Evolutionary conservation across 2,329 filamentous ascomycete species (phyloP).

Genomic region (Cercospora sp.): DNA sequence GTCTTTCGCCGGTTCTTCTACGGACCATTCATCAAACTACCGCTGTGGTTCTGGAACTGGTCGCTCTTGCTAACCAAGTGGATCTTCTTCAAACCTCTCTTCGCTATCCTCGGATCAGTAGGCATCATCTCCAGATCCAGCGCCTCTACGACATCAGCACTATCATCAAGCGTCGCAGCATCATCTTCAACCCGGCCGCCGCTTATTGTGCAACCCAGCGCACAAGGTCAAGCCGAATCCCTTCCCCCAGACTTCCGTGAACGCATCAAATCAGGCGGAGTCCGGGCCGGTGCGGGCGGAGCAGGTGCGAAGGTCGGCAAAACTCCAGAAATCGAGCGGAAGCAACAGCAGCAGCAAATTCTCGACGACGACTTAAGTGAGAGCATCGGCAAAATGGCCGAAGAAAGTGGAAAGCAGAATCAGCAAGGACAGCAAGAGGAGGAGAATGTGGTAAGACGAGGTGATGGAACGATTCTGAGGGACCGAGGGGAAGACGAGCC

Average conservation of each 20-base stretch:
- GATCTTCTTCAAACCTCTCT: constrained; percentile 34
- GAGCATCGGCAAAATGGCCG: constrained; percentile 47
- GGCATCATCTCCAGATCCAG: constrained; percentile 33
- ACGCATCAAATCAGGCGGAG: constrained; percentile 28
- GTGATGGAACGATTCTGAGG: constrained; percentile 50
- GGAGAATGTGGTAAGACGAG: constrained; percentile 37
- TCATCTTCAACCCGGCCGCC: constrained; percentile 38
- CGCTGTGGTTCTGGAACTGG: constrained; percentile 43
- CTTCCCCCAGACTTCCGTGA: constrained; percentile 31
- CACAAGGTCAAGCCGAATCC: constrained; percentile 40
- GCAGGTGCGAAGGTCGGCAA: constrained; percentile 42
- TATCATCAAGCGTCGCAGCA: constrained; percentile 6
- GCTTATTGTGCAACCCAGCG: constrained; percentile 50
- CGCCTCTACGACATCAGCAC: neutral
- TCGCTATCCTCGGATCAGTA: constrained; percentile 58
- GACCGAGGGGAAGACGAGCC: constrained; percentile 36
- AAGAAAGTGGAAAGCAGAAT: constrained; percentile 34
- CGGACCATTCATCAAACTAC: constrained; percentile 82
- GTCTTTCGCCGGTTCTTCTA: constrained; percentile 82
- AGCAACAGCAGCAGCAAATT: constrained; percentile 28
- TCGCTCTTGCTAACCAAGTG: constrained; percentile 32
- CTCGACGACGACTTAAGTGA: constrained; percentile 41
- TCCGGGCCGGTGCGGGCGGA: constrained; percentile 55
- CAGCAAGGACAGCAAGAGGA: constrained; percentile 21
- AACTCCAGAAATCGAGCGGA: constrained; percentile 3